Evolutionary conservation across 495 filamentous ascomycete genomes (phyloP).

Genomic region (Talaromyces trachyspermus): DNA sequence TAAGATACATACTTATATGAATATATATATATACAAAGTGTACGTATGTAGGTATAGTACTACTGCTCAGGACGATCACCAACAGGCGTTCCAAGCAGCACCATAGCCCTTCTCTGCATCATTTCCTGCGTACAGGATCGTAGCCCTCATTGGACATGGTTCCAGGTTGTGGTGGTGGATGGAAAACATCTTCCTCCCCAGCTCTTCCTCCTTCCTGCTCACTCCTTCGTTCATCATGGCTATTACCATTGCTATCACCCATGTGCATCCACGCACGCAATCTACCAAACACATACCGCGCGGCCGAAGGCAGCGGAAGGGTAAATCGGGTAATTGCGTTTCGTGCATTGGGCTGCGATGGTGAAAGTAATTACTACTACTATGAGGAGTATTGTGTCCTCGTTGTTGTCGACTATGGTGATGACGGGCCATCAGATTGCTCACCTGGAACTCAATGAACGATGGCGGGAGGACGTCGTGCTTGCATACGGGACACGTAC

Average conservation of each 20-base stretch:
- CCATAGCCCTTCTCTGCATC: conserved; percentile 7
- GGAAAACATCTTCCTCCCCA: too few relatives aligned
- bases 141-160: neutral
- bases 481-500: conserved; percentile 85
- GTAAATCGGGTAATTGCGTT: too few relatives aligned
- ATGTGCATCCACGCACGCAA: neutral
- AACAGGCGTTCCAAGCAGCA: conserved; percentile 4
- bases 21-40: neutral
- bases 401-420: conserved; percentile 53
- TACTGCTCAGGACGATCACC: neutral
- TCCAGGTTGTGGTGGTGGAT: neutral
- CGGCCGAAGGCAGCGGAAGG: too few relatives aligned
- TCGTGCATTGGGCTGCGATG: too few relatives aligned
- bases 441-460: conserved; percentile 58
- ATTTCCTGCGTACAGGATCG: conserved; percentile 1
- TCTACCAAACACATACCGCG: too few relatives aligned
- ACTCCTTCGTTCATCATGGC: too few relatives aligned
- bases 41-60: neutral
- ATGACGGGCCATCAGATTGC: conserved; percentile 74
- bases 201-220: too few relatives aligned
- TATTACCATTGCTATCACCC: too few relatives aligned
- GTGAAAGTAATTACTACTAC: too few relatives aligned
- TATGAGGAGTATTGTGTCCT: too few relatives aligned
- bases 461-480: conserved; percentile 60
- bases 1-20: neutral